Conservation (phyloP, 495 filamentous ascomycete species). For the Aspergillus incahuasiensis region DNA sequence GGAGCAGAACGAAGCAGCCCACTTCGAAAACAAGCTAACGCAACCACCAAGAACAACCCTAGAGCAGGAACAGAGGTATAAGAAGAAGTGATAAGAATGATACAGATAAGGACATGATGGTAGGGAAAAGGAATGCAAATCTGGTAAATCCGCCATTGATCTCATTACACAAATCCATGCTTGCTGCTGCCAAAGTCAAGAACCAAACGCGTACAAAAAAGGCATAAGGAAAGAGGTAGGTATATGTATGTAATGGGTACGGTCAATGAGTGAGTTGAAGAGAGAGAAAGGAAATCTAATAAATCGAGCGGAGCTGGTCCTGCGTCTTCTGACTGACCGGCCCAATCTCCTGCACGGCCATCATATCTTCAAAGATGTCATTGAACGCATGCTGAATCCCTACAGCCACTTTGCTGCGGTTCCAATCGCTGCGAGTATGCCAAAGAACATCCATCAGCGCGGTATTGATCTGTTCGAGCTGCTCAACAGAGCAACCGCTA, state of each 20-base stretch:
- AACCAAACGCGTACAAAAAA: constrained; percentile 6
- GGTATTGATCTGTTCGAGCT: constrained; percentile 90
- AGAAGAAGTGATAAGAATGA: neutral
- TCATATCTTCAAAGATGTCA: constrained; percentile 75
- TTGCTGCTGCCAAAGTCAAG: constrained; percentile 13
- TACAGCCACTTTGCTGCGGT: constrained; percentile 65
- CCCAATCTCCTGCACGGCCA: constrained; percentile 55
- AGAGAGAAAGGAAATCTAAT: constrained; percentile 13
- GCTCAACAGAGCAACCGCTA: constrained; percentile 82
- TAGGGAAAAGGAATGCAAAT: constrained; percentile 4
- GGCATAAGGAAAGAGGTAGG: constrained; percentile 11
- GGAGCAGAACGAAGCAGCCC: neutral
- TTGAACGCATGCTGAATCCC: constrained; percentile 67
- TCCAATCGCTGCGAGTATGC: constrained; percentile 70
- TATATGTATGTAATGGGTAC: neutral
- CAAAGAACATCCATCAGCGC: constrained; percentile 86
- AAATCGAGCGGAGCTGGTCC: constrained; percentile 28
- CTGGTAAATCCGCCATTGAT: constrained; percentile 13
- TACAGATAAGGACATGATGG: neutral
- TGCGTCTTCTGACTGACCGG: constrained; percentile 39
- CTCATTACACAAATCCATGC: constrained; percentile 20
- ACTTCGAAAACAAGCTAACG: neutral
- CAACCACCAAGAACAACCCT: constrained; percentile 6
- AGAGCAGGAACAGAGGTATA: constrained; percentile 8
- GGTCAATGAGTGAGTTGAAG: constrained; percentile 10